phyloP scores from a whole-genome alignment of 768 basidiomycete species.

The Suillus brevipes region DNA sequence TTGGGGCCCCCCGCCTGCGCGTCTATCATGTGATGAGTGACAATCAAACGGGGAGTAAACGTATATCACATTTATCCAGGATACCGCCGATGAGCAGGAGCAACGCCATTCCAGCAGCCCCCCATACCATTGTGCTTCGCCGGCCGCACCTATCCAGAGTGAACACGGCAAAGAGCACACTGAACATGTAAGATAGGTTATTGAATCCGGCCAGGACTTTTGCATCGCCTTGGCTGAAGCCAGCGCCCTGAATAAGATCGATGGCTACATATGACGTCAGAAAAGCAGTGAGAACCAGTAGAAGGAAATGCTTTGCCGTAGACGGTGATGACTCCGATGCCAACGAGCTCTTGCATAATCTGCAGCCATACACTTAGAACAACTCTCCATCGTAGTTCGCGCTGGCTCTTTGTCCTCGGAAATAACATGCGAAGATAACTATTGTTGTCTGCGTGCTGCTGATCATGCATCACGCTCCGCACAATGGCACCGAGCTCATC shows the following conservation, averaged over 20 bases:
- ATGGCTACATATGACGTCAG: conserved; percentile 6
- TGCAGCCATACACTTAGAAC: conserved; percentile 13
- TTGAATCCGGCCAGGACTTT: conserved; percentile 12
- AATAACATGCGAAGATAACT: conserved; percentile 11
- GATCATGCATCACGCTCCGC: conserved; percentile 8
- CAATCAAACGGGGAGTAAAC: neutral
- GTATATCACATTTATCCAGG: conserved; percentile 9
- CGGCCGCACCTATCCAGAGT: conserved; percentile 11
- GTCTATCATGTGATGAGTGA: conserved; percentile 3
- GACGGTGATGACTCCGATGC: conserved; percentile 14
- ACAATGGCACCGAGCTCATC: conserved; percentile 8
- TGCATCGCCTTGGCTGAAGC: conserved; percentile 9
- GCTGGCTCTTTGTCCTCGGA: conserved; percentile 13
- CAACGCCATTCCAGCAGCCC: conserved; percentile 6
- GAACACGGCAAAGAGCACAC: conserved; percentile 12
- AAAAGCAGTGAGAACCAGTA: neutral
- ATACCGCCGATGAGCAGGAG: conserved; percentile 9
- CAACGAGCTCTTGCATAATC: conserved; percentile 15
- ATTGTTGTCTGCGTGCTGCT: conserved; percentile 8
- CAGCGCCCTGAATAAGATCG: conserved; percentile 12
- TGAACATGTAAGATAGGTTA: conserved; percentile 11
- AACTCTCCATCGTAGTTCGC: conserved; percentile 11
- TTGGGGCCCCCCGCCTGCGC: conserved; percentile 5
- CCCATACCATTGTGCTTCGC: conserved; percentile 13
- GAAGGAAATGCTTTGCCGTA: conserved; percentile 3